These are phyloP conservation scores for Corynespora cassiicola DNA, from an alignment of 2,329 filamentous ascomycete genomes.

Conservation along the genomic window DNA sequence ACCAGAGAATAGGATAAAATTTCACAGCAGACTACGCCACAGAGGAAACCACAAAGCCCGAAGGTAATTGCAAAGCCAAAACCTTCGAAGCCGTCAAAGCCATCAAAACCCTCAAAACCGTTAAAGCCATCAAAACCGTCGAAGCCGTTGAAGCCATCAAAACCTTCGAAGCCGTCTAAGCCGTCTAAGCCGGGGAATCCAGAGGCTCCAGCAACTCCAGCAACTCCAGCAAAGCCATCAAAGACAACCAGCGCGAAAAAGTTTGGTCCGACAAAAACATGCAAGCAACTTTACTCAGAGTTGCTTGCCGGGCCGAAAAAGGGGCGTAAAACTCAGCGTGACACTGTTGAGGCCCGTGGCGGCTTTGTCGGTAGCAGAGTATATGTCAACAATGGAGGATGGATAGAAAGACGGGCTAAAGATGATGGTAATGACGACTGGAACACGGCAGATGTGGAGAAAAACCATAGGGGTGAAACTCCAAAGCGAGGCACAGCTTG, in stretches of 20 bases:
- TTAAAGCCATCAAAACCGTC: too few species aligned
- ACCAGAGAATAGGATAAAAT: too few species aligned
- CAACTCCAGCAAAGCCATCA: background rate
- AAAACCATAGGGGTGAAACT: conserved; percentile 3
- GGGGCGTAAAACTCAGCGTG: background rate
- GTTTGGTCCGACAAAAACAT: conserved; percentile 5
- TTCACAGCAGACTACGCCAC: conserved; percentile 1
- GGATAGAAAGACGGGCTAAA: conserved; percentile 1
- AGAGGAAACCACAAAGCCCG: too few species aligned
- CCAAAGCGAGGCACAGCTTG: conserved; percentile 6
- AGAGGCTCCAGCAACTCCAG: background rate
- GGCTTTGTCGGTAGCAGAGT: conserved; percentile 6
- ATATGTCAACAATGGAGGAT: conserved; percentile 2
- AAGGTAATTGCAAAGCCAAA: too few species aligned
- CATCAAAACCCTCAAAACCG: too few species aligned
- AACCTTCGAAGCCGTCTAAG: conserved; percentile 1
- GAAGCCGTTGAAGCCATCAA: too few species aligned
- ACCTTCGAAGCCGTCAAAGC: too few species aligned
- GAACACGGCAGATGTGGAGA: conserved; percentile 1
- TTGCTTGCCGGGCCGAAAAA: conserved; percentile 3
- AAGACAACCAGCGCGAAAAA: conserved; percentile 1
- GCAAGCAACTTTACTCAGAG: conserved; percentile 6
- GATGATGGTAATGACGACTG: conserved; percentile 5
- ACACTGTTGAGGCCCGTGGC: conserved; percentile 1
- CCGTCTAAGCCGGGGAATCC: background rate